These are phyloP conservation scores for Ophiostoma sp. DNA, from an alignment of 2,329 filamentous ascomycete species.

Conservation along the genomic window DNA sequence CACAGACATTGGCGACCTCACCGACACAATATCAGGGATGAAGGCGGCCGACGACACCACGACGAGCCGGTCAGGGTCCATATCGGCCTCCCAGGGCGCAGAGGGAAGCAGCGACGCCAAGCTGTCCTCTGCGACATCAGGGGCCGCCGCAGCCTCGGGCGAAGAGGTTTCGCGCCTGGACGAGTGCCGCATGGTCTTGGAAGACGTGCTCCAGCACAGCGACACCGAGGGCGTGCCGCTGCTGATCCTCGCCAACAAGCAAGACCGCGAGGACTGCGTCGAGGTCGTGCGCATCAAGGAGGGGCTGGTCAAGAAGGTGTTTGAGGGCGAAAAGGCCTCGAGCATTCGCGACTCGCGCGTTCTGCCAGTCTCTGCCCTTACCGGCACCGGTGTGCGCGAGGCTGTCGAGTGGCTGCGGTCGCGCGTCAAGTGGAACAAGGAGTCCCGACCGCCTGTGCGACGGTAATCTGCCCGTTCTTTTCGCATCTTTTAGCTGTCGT, in stretches of 20 bases:
- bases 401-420: conserved; percentile 96
- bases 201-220: conserved; percentile 79
- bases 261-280: conserved; percentile 94
- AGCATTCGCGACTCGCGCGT: conserved; percentile 87
- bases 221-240: conserved; percentile 90
- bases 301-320: conserved; percentile 87
- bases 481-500: not conserved
- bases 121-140: not conserved
- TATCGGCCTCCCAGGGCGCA: not conserved
- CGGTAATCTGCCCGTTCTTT: conserved; percentile 47
- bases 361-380: conserved; percentile 85
- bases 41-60: not conserved
- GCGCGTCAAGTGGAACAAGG: conserved; percentile 94
- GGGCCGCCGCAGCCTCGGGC: not conserved
- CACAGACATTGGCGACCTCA: conserved; percentile 80
- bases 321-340: conserved; percentile 84
- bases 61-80: not conserved
- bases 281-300: conserved; percentile 98
- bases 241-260: conserved; percentile 91
- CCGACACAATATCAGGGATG: conserved; percentile 6
- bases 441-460: conserved; percentile 87
- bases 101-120: not conserved
- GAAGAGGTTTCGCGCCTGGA: conserved; percentile 58
- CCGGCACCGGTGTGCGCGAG: conserved; percentile 79
- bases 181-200: conserved; percentile 83